phyloP scores from a whole-genome alignment of 2,329 filamentous ascomycete species.

The Alternaria sp. region DNA sequence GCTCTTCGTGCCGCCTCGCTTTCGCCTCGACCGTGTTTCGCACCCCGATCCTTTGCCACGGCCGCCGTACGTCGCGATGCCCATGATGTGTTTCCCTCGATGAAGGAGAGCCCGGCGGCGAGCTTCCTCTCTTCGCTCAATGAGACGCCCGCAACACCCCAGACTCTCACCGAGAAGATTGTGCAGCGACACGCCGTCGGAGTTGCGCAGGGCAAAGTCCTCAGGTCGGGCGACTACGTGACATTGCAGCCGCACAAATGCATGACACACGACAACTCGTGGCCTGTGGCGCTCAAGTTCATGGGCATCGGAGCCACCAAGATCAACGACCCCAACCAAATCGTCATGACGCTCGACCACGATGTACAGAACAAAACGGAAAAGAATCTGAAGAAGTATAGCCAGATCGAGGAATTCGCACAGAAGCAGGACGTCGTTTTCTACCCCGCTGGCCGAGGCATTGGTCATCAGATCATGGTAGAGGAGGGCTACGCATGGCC shows the following conservation, averaged over 20 bases:
- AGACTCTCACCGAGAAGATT: constrained; percentile 93
- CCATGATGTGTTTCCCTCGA: constrained; percentile 63
- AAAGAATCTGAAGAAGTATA: constrained; percentile 82
- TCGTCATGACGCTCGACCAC: constrained; percentile 86
- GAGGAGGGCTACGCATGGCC: constrained; percentile 88
- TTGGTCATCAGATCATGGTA: constrained; percentile 92
- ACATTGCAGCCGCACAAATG: constrained; percentile 73
- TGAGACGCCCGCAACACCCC: constrained; percentile 59
- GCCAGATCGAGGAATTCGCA: constrained; percentile 82
- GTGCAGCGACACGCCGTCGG: constrained; percentile 82
- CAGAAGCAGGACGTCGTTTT: constrained; percentile 77
- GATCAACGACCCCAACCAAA: constrained; percentile 73
- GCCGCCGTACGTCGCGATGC: constrained; percentile 28
- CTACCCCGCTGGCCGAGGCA: constrained; percentile 78
- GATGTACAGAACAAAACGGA: constrained; percentile 85
- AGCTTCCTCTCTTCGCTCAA: constrained; percentile 77
- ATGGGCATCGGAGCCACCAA: constrained; percentile 80
- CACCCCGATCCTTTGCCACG: constrained; percentile 37
- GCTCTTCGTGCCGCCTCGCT: constrained; percentile 35
- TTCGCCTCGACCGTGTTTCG: constrained; percentile 27
- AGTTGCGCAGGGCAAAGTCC: constrained; percentile 74
- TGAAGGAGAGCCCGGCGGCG: constrained; percentile 65
- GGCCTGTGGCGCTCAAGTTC: constrained; percentile 78
- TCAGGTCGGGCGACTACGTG: constrained; percentile 84
- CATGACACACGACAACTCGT: constrained; percentile 89